A percentile compares a stretch with the other conserved stretches of the same genome.
Conservation (phyloP, 2,329 filamentous ascomycete genomes). For the Proliferodiscus dingleyae region DNA sequence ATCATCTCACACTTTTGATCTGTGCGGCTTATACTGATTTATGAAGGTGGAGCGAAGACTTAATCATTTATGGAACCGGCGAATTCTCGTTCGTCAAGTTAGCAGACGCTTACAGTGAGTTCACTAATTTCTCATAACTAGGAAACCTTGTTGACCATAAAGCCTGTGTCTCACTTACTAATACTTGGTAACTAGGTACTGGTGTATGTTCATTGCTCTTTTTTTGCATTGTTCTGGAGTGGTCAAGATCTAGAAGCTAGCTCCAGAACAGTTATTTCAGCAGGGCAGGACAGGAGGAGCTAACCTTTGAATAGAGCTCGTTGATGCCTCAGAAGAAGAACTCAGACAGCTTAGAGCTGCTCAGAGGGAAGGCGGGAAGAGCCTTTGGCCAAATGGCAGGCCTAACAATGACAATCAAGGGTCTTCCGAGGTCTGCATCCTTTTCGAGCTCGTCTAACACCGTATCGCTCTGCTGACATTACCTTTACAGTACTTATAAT, state of each 20-base stretch:
- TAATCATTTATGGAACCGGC: constrained; percentile 74
- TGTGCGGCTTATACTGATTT: no score
- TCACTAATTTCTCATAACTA: background rate
- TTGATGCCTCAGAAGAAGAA: constrained; percentile 67
- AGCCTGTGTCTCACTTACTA: background rate
- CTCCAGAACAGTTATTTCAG: no score
- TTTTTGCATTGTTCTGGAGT: background rate
- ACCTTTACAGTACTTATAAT: constrained; percentile 81
- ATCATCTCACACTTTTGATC: no score
- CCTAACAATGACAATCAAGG: constrained; percentile 64
- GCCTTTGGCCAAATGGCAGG: constrained; percentile 79
- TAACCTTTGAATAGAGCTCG: constrained; percentile 47
- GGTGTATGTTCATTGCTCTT: background rate
- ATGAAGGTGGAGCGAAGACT: constrained; percentile 68
- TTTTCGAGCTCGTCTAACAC: background rate
- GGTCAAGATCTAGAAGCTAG: no score
- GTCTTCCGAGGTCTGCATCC: constrained; percentile 6
- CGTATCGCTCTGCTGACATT: constrained; percentile 14
- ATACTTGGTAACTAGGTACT: background rate
- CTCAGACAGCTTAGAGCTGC: constrained; percentile 65
- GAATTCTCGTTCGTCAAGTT: constrained; percentile 68
- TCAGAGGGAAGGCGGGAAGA: constrained; percentile 72
- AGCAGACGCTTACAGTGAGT: constrained; percentile 62
- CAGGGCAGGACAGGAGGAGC: no score
- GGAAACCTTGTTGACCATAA: background rate